These are phyloP conservation scores for Fusarium sulawesiense DNA, from an alignment of 2,329 filamentous ascomycete genomes.

Conservation along the genomic window DNA sequence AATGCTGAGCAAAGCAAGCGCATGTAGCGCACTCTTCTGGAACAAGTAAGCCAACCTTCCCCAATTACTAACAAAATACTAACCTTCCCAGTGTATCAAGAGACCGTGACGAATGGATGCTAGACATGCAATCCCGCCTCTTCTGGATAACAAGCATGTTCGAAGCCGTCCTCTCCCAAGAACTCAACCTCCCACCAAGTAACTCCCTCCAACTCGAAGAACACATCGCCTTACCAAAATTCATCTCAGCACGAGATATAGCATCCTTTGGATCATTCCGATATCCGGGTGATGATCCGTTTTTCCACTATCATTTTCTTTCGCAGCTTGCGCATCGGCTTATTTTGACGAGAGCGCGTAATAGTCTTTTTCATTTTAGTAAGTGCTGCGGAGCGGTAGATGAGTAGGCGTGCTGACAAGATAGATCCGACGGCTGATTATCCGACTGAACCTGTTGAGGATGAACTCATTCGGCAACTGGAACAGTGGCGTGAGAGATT, in stretches of 20 bases:
- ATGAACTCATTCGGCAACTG: constrained; percentile 30
- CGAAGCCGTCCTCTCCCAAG: constrained; percentile 30
- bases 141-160: constrained; percentile 43
- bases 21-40: constrained; percentile 35
- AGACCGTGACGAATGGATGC: constrained; percentile 36
- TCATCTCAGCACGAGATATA: constrained; percentile 33
- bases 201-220: constrained; percentile 28
- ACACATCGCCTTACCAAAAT: constrained; percentile 28
- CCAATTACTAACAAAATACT: too few relatives aligned
- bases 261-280: constrained; percentile 32
- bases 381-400: neutral
- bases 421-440: constrained; percentile 20
- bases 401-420: neutral
- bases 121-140: constrained; percentile 35
- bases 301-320: constrained; percentile 35
- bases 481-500: constrained; percentile 28
- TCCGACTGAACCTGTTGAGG: constrained; percentile 29
- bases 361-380: constrained; percentile 33
- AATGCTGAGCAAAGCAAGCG: constrained; percentile 33
- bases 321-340: constrained; percentile 35
- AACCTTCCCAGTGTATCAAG: neutral
- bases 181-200: constrained; percentile 27
- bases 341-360: constrained; percentile 27
- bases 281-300: constrained; percentile 34
- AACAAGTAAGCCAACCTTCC: too few relatives aligned